Base-by-base conservation (phyloP, 805 yeast species). In the Alloascoidea hylecoeti region DNA sequence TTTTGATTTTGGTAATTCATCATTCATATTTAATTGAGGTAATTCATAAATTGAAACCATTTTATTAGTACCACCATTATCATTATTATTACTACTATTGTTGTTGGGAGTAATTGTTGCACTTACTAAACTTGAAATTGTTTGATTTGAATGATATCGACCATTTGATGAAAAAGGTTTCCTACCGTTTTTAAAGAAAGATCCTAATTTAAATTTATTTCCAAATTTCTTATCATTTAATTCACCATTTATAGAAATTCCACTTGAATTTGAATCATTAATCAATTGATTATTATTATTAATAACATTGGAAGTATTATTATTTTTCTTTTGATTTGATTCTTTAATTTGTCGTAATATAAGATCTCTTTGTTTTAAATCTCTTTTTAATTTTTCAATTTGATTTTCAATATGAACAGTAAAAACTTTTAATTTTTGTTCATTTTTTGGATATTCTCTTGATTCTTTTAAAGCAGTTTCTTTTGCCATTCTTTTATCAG, bases 11-110 rank as follows among this genome's bases (percentile, higher is more conserved):
- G 58, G 43, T n/a, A n/a, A n/a, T 16, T 69, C 75, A 4, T 57
- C 49, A 18, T 52, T 49, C 2, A 53, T 38, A 2, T 57, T 60
- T 2, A 73, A 58, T 37, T 63, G 68, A 0, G 94, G 94, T 35
- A 86, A 59, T 34, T 77, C 81, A 34, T 51, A 49, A 1, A 72
- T 66, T n/a, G 55, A 57, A 17, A 68, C 69, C 23, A 66, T 55
- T 46, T 63, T 56, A 19, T 75, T 81, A 4, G 65, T 33, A 9
- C 43, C 23, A 1, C 44, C 38, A 9, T 6, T 34, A 12, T 12
- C 27, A 34, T 34, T 32, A 32, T 32, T 32, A 5, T 6, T 6
- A 15, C 15, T 32, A 9, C 34, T 15, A 32, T 32, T 32, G n/a
- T n/a, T n/a, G n/a, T n/a, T n/a, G n/a, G n/a, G n/a, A n/a, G n/a